Evolutionary conservation across 768 basidiomycete species (phyloP), one percentile per base, ranked within the genome.

Genomic region (Brasilioporus rufonigricans): DNA sequence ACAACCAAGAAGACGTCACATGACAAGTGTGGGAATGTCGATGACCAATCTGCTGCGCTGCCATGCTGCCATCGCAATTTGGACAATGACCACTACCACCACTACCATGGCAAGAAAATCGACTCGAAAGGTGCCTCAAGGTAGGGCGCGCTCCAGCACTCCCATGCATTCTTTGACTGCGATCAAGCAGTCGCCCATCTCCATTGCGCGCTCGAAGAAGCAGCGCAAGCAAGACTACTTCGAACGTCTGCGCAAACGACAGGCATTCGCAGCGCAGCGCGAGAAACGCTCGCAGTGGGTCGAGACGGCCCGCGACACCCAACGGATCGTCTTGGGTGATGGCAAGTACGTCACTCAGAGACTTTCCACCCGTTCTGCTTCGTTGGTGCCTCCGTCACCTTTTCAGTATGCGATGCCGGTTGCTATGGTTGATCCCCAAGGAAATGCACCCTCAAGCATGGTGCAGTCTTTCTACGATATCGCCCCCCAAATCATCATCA

Each of bases 281-380:
- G 40, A 60, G 52, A 68, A 55, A 44, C 67, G 68, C 23, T 65
- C 63, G 10, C 52, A 61, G 45, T 74, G 74, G 73, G 65, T 65
- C 18, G 58, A 63, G 43, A 69, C 64, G 1, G 76, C 76, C 24
- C 53, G 44, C 36, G 76, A 76, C 56, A 76, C 75, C 6, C 68
- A 69, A 44, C 58, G 58, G 47, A 73, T 76, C 46, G 66, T 75
- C 50, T 65, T 73, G 52, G 76, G 74, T 18, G 69, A 75, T 65
- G 75, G 76, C 59, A 66, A 73, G 68, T 76, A 76, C 65, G 62
- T 65, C 51, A 67, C 71, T 58, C 70, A 70, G 55, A 59, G 44
- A 43, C 45, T 55, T 21, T 47, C 58, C n/a, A 45, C 56, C 40
- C 44, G 50, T 44, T 32, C 53, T 41, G 23, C 48, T 32, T 48